A percentile compares a stretch with the other conserved stretches of the same genome.
These are phyloP conservation scores for Penicillium sp. DNA, from an alignment of 2,329 filamentous ascomycete genomes.

Conservation along the genomic window DNA sequence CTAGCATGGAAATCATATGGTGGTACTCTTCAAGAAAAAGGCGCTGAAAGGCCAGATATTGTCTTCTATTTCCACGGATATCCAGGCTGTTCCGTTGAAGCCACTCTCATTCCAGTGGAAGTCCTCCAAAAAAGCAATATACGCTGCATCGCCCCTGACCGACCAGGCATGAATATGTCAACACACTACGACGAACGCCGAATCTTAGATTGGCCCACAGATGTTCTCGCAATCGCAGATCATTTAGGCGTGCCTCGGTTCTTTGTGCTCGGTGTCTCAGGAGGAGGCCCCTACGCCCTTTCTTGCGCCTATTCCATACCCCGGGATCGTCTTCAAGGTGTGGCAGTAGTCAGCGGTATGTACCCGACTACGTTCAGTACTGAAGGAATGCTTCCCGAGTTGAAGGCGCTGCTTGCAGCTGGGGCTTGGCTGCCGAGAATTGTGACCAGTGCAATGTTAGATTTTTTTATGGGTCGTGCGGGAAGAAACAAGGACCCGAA, in stretches of 20 bases:
- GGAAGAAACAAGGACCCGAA: slow-evolving; percentile 1
- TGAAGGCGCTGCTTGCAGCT: not conserved
- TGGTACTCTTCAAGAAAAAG: not conserved
- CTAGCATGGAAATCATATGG: slow-evolving; percentile 7
- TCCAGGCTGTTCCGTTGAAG: slow-evolving; percentile 5
- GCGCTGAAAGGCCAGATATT: not conserved
- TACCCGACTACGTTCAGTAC: slow-evolving; percentile 3
- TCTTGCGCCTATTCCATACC: slow-evolving; percentile 8
- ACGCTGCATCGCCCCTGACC: not conserved
- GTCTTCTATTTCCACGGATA: slow-evolving; percentile 9
- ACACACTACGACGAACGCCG: slow-evolving; percentile 2
- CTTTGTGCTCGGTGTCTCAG: slow-evolving; percentile 7
- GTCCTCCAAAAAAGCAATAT: not conserved
- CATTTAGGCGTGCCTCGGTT: slow-evolving; percentile 4
- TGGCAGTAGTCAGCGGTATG: slow-evolving; percentile 1
- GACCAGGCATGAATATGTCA: slow-evolving; percentile 3
- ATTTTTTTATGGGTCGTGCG: not conserved
- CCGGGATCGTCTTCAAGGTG: slow-evolving; percentile 1
- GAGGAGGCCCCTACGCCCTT: slow-evolving; percentile 7
- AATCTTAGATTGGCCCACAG: slow-evolving; percentile 12
- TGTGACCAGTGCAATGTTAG: not conserved
- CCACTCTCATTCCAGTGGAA: not conserved
- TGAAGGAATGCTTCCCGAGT: slow-evolving; percentile 2
- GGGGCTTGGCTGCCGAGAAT: slow-evolving; percentile 6
- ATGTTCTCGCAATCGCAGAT: slow-evolving; percentile 7